phyloP scores from a whole-genome alignment of 306 rosid species.

The Cucurbita moschata region DNA sequence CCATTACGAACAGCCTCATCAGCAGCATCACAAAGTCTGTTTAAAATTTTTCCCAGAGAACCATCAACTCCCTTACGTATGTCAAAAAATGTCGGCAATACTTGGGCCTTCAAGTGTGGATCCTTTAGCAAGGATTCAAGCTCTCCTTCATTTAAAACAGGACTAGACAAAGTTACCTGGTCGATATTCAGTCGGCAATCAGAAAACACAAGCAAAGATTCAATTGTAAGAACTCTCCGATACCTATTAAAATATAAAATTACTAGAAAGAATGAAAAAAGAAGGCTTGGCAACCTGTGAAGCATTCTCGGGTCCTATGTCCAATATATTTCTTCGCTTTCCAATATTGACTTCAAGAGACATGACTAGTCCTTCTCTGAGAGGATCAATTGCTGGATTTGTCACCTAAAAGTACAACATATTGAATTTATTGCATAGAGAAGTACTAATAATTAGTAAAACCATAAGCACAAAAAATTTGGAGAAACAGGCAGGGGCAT shows the following conservation, averaged over 20 bases:
- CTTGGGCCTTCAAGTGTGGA: slow-evolving; percentile 52
- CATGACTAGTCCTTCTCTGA: slow-evolving; percentile 97
- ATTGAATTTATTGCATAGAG: background rate
- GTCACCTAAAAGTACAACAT: slow-evolving; percentile 49
- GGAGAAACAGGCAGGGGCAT: background rate
- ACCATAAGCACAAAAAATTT: background rate
- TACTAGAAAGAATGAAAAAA: background rate
- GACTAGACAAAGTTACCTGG: slow-evolving; percentile 87
- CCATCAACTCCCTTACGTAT: slow-evolving; percentile 87
- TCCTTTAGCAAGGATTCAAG: slow-evolving; percentile 79
- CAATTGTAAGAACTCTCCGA: slow-evolving; percentile 3
- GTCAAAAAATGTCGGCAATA: slow-evolving; percentile 72
- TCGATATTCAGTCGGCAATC: background rate
- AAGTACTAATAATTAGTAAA: background rate
- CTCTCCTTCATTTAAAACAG: slow-evolving; percentile 85
- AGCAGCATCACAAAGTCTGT: slow-evolving; percentile 90
- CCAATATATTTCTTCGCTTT: slow-evolving; percentile 74
- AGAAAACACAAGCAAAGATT: slow-evolving; percentile 1
- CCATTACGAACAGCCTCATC: slow-evolving; percentile 99
- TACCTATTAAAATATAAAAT: slow-evolving; percentile 5
- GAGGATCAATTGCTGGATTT: slow-evolving; percentile 98
- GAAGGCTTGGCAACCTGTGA: slow-evolving; percentile 50
- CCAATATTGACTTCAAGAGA: slow-evolving; percentile 97
- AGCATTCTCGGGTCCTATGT: slow-evolving; percentile 91
- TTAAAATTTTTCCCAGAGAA: slow-evolving; percentile 64